Evolutionary conservation across 2,329 filamentous ascomycete species (phyloP).

Genomic region (Leptographium procerum): DNA sequence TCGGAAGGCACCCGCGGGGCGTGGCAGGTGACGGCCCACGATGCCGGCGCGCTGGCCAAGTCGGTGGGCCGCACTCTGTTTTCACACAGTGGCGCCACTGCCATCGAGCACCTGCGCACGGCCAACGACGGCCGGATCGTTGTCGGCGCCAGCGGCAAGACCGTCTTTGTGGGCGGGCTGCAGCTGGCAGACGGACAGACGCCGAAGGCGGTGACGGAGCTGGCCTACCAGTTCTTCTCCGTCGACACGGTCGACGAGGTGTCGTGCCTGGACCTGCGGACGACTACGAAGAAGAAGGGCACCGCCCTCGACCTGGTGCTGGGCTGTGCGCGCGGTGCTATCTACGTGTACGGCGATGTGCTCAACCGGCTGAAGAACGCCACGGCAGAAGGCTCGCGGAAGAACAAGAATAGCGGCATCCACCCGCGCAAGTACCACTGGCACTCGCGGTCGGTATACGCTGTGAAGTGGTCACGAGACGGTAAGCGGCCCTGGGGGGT

Average conservation of each 20-base stretch:
- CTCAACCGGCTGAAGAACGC: slow-evolving; percentile 43
- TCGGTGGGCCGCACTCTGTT: slow-evolving; percentile 8
- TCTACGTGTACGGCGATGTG: slow-evolving; percentile 73
- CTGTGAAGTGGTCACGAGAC: slow-evolving; percentile 85
- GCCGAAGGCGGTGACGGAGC: slow-evolving; percentile 24
- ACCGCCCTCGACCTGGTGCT: slow-evolving; percentile 51
- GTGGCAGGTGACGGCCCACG: slow-evolving; percentile 36
- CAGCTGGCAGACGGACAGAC: slow-evolving; percentile 20
- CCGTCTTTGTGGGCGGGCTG: slow-evolving; percentile 49
- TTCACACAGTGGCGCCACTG: slow-evolving; percentile 7
- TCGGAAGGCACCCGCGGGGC: slow-evolving; percentile 27
- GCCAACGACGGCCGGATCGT: slow-evolving; percentile 45
- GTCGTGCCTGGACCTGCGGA: slow-evolving; percentile 53
- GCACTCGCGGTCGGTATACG: slow-evolving; percentile 75
- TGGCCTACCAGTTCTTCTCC: slow-evolving; percentile 45
- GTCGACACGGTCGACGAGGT: slow-evolving; percentile 53
- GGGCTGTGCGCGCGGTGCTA: slow-evolving; percentile 64
- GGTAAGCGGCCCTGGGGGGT: slow-evolving; percentile 43
- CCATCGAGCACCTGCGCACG: slow-evolving; percentile 36
- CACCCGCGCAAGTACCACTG: slow-evolving; percentile 68
- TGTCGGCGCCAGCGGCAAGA: slow-evolving; percentile 39
- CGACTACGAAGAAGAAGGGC: slow-evolving; percentile 19
- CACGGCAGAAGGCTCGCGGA: slow-evolving; percentile 25
- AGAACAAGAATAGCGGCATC: slow-evolving; percentile 25
- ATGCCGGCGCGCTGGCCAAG: slow-evolving; percentile 4